Base-by-base conservation (phyloP, 768 basidiomycete genomes). In the Agaricus blazei region DNA sequence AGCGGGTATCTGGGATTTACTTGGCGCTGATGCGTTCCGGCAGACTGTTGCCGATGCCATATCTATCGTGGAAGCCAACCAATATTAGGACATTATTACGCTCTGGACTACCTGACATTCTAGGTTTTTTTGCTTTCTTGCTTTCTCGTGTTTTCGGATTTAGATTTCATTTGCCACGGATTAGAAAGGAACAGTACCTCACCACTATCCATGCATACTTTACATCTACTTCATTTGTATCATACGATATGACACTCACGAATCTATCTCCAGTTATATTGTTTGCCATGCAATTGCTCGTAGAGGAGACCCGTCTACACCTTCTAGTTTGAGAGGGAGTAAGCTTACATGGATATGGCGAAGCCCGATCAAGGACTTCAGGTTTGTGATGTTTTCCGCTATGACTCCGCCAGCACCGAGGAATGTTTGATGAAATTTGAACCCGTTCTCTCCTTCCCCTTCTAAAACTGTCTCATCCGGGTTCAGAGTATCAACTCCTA, bases 231-330 rank as follows among this genome's bases (percentile, higher is more conserved):
- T 9, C 29, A 47, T 47, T 14, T 47, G 26, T 27, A n/a, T 47
- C 2, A 8, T 47, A 29, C 1, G 15, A 28, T 29, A 47, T 31
- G 15, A 11, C 24, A 28, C 31, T 14, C 27, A n/a, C 31, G 26
- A 4, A 2, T 12, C 26, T 8, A 24, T 11, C 14, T 53, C 27
- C 3, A 42, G 14, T 50, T 37, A 50, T 23, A 11, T 31, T 26
- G 23, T 47, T 38, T 55, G 54, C 56, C 78, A 83, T 7, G 82
- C 88, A 57, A 82, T 82, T 3, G 86, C 88, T 58, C 88, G 75
- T n/a, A 87, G 71, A 1, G 88, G 88, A 12, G 85, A 84, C 4
- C 84, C 88, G 63, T 90, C 88, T 24, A 77, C 74, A 1, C 74
- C 78, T 4, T 69, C 70, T n/a, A 90, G 52, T 24, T 73, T 81